Percentiles rank a stretch among this genome's conserved stretches.
Conservation (phyloP, 441 rosid species). For the Kokia cookei region DNA sequence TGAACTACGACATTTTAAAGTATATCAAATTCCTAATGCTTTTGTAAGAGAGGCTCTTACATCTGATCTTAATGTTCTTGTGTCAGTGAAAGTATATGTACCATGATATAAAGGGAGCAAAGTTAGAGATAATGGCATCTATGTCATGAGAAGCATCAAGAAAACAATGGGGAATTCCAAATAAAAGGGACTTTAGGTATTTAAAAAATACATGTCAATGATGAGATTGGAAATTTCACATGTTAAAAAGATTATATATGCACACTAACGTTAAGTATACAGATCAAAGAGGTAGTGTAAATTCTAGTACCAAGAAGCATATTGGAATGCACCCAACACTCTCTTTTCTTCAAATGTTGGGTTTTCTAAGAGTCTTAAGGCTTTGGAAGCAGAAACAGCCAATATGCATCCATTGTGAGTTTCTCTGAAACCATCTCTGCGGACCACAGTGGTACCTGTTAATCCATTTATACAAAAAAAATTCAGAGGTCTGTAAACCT, state of each 20-base stretch:
- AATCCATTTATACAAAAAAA: neutral
- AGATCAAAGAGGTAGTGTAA: neutral
- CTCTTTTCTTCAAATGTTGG: slow-evolving; percentile 67
- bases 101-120: too few species aligned
- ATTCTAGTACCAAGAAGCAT: slow-evolving; percentile 47
- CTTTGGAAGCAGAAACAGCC: slow-evolving; percentile 73
- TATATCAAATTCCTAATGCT: neutral
- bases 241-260: too few species aligned
- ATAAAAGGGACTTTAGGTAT: too few species aligned
- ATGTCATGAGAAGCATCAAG: too few species aligned
- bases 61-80: too few species aligned
- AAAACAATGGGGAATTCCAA: too few species aligned
- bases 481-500: neutral
- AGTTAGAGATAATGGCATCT: too few species aligned
- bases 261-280: too few species aligned
- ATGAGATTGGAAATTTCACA: too few species aligned
- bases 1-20: neutral
- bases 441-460: slow-evolving; percentile 34
- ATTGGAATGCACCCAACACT: slow-evolving; percentile 80
- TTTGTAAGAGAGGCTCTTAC: too few species aligned
- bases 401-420: slow-evolving; percentile 43
- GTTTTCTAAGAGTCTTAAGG: slow-evolving; percentile 46
- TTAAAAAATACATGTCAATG: too few species aligned
- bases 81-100: too few species aligned
- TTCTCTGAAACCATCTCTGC: slow-evolving; percentile 48